Evolutionary conservation across 768 basidiomycete species (phyloP), one percentile per base, ranked within the genome.

Genomic region (Hygrophoropsis aurantiaca): DNA sequence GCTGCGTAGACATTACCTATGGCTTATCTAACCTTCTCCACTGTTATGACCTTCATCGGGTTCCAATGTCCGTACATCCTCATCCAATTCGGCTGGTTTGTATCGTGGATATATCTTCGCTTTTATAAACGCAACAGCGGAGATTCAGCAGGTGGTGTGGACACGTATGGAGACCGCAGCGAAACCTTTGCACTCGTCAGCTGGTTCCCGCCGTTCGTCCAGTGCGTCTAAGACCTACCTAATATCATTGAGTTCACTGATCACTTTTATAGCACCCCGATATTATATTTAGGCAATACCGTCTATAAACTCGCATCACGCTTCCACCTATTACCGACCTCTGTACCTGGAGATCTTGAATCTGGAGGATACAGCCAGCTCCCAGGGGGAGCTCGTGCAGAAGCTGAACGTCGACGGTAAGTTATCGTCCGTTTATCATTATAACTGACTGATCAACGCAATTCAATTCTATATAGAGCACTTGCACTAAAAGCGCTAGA

Each of bases 1-100:
- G 13, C 13, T 45, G 34, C 45, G n/a, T 60, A 97, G 94, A 82
- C 78, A 7, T 69, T 98, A 24, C 95, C 95, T n/a, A 97, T 97
- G 85, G 82, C 85, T 26, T 93, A 97, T 67, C 78, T 98, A 49
- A 87, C 90, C 2, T 67, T 97, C 47, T 97, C 94, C 9, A 92
- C 88, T 50, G 78, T 97, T 21, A 74, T 92, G 70, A 87, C 84
- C 52, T 55, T 95, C 40, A 49, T 93, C 37, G 93, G 92, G 18
- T 85, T 85, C 70, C 93, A 93, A 63, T 86, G 83, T 47, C 93
- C 92, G 13, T 95, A 83, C 74, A 91, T 94, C 42, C 71, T 94
- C 60, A 94, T 98, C 53, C 97, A 99, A 62, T 99, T 97, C 64
- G 97, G 95, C n/a, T 99, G 95, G 93, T 87, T 97, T 47, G 89